phyloP scores from a whole-genome alignment of 495 filamentous ascomycete genomes.

The Aspergillus ostianus region DNA sequence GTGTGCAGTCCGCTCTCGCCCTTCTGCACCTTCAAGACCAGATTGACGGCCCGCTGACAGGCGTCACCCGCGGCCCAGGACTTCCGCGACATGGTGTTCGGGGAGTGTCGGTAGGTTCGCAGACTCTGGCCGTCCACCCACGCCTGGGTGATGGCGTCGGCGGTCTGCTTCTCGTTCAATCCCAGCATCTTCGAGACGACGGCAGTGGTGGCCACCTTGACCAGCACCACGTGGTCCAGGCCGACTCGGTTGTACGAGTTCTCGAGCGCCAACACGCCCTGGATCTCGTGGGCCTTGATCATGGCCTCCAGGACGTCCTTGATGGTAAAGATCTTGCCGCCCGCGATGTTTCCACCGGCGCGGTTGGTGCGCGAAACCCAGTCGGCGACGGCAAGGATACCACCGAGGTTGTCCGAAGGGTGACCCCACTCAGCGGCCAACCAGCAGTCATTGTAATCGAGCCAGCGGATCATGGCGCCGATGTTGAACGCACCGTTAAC shows the following conservation, averaged over 20 bases:
- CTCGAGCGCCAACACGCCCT: conserved; percentile 92
- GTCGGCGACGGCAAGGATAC: conserved; percentile 93
- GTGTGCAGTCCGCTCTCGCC: conserved; percentile 90
- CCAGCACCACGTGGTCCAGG: conserved; percentile 93
- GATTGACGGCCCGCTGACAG: conserved; percentile 93
- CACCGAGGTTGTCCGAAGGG: conserved; percentile 93
- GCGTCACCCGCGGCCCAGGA: conserved; percentile 98
- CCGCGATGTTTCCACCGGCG: conserved; percentile 79
- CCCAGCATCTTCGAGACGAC: conserved; percentile 94
- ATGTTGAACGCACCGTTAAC: conserved; percentile 98
- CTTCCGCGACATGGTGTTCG: conserved; percentile 99
- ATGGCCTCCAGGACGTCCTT: conserved; percentile 93
- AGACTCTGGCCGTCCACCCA: conserved; percentile 96
- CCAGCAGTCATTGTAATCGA: conserved; percentile 99
- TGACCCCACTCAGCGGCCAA: conserved; percentile 98
- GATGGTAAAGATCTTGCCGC: conserved; percentile 81
- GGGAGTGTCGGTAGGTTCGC: conserved; percentile 93
- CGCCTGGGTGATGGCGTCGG: conserved; percentile 92
- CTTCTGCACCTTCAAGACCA: conserved; percentile 88
- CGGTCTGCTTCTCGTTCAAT: conserved; percentile 82
- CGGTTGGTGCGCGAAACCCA: conserved; percentile 97
- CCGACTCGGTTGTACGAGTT: conserved; percentile 99
- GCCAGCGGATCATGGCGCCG: conserved; percentile 95
- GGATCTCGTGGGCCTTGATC: conserved; percentile 99
- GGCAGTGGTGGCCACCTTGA: conserved; percentile 95